These are phyloP conservation scores for Penicillium simplicissimum DNA, from an alignment of 495 filamentous ascomycete genomes.

Conservation along the genomic window DNA sequence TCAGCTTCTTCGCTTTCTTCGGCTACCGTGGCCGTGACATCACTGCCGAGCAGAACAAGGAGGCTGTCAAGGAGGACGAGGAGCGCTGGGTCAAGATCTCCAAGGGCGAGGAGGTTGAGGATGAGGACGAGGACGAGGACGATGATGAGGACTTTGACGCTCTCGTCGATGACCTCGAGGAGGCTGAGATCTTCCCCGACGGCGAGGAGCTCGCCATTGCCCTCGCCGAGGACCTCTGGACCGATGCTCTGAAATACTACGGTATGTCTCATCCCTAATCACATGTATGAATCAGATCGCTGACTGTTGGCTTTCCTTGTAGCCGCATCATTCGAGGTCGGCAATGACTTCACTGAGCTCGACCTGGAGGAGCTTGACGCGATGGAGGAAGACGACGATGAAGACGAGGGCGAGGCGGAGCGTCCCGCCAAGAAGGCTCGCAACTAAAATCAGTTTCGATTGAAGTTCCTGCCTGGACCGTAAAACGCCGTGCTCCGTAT, in stretches of 20 bases:
- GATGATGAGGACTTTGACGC: conserved; percentile 50
- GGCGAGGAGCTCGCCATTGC: conserved; percentile 79
- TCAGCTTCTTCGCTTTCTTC: conserved; percentile 88
- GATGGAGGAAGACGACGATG: conserved; percentile 36
- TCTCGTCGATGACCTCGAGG: conserved; percentile 54
- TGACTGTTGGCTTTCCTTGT: conserved; percentile 11
- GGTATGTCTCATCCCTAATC: conserved; percentile 56
- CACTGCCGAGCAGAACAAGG: conserved; percentile 66
- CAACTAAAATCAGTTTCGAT: conserved; percentile 23
- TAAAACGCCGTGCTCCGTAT: conserved; percentile 24
- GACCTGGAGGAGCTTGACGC: conserved; percentile 37
- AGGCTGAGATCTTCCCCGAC: conserved; percentile 74
- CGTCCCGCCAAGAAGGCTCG: conserved; percentile 49
- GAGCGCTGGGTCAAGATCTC: conserved; percentile 58
- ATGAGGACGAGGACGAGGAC: conserved; percentile 44
- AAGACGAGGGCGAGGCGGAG: conserved; percentile 35
- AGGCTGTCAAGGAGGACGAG: conserved; percentile 56
- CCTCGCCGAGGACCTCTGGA: conserved; percentile 84
- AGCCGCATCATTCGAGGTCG: conserved; percentile 37
- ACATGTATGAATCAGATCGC: neutral
- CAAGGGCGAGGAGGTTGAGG: conserved; percentile 53
- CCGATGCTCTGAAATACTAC: conserved; percentile 84
- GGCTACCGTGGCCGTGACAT: conserved; percentile 67
- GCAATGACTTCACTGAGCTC: conserved; percentile 33
- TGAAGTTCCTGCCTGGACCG: conserved; percentile 10